Evolutionary conservation across 176 grass and related monocot genomes (phyloP), one percentile per base, ranked within the genome.

Genomic region (Bonia amplexicaulis): DNA sequence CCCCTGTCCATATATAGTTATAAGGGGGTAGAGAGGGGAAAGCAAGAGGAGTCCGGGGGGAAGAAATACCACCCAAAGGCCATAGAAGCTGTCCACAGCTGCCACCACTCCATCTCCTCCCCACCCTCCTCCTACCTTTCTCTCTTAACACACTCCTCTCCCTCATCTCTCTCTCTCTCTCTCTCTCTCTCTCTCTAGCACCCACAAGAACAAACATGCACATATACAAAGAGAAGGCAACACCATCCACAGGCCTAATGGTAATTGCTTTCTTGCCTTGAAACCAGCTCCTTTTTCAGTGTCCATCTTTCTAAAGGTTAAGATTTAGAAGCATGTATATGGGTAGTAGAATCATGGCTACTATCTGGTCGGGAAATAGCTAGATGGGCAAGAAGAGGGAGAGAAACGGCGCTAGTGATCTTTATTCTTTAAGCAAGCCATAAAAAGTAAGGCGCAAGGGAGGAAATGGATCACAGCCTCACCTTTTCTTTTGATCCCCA

Each of bases 171-270:
- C 48, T 25, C 37, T 31, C 54, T 29, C 23, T 12, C 66, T 44
- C 66, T 44, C 39, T 13, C 51, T 57, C 57, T 62, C 13, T 68
- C 40, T 65, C 60, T 66, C 63, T 55, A 20, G 69, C 27, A 12
- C 52, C 15, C 19, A 23, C 15, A 29, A 23, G 69, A 77, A 39
- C 66, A 58, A 77, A 10, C 17, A 90, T 90, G 83, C 71, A 90
- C 19, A 78, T 86, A 45, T 66, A 71, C 52, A 47, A 90, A 35
- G 79, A 72, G 55, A 65, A 82, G 16, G 71, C 83, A 72, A 45
- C 47, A 35, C 55, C 72, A 78, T 90, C 84, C 83, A 78, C 46
- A 46, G 84, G 68, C 47, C 29, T 72, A n/a, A 90, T 86, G 88
- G 88, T 90, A 81, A 80, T 77, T 46, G 37, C 46, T 70, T 70